These are phyloP conservation scores for Apocynum venetum DNA, from an alignment of 257 asterid species.

Conservation along the genomic window DNA sequence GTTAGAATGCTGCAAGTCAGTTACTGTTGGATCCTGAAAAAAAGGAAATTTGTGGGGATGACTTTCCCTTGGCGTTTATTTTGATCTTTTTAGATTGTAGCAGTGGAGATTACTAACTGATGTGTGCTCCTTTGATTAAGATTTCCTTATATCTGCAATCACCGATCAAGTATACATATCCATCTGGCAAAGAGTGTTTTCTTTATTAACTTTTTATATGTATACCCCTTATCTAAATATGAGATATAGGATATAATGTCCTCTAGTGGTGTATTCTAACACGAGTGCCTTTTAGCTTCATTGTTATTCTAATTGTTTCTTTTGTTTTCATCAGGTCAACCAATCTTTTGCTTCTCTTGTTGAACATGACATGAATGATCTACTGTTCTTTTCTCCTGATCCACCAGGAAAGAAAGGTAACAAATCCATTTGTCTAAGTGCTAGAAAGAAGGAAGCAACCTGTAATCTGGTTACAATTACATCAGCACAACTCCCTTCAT, in stretches of 20 bases:
- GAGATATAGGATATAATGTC: too few relatives aligned
- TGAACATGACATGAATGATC: constrained; percentile 52
- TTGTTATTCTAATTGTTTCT: not conserved
- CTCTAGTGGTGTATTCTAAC: not conserved
- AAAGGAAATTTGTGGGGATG: not conserved
- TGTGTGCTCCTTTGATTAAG: not conserved
- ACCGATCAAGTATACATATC: not conserved
- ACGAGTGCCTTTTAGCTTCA: not conserved
- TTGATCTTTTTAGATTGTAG: not conserved
- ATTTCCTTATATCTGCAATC: not conserved
- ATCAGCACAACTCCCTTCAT: constrained; percentile 42
- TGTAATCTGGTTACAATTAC: constrained; percentile 42
- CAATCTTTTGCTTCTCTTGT: constrained; percentile 44
- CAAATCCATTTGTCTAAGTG: constrained; percentile 33
- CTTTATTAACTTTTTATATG: not conserved
- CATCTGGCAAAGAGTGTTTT: not conserved
- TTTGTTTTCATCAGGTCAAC: constrained; percentile 35
- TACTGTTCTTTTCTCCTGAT: constrained; percentile 56
- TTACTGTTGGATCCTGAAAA: not conserved
- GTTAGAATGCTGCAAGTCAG: not conserved
- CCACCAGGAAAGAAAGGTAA: constrained; percentile 44
- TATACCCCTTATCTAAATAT: not conserved
- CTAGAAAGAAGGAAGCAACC: constrained; percentile 47
- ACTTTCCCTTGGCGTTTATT: not conserved
- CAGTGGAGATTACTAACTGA: not conserved